A percentile compares a stretch with the other conserved stretches of the same genome.
phyloP scores from a whole-genome alignment of 1,139 yeast genomes.

The Kurtzmaniella quercitrusa region DNA sequence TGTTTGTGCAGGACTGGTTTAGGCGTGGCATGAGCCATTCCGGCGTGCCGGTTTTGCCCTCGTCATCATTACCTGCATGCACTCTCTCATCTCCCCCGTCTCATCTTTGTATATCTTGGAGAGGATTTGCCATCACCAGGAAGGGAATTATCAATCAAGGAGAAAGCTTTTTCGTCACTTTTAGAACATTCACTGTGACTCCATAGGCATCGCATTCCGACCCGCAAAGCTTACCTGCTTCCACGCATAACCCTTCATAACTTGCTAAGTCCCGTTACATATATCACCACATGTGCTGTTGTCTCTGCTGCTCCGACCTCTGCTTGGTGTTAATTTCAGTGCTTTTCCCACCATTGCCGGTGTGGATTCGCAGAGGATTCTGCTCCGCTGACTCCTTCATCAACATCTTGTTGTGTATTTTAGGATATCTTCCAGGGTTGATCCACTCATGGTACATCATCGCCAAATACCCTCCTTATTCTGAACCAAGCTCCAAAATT shows the following conservation, averaged over 20 bases:
- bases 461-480: slow-evolving; percentile 39
- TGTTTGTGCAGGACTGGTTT: no score
- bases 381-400: slow-evolving; percentile 60
- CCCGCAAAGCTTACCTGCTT: no score
- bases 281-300: slow-evolving; percentile 8
- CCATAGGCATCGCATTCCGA: no score
- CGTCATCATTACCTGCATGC: neutral
- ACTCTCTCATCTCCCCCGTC: neutral
- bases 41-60: no score
- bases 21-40: neutral
- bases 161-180: no score
- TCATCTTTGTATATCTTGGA: neutral
- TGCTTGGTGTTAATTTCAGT: slow-evolving; percentile 56
- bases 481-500: slow-evolving; percentile 21
- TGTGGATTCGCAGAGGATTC: slow-evolving; percentile 62
- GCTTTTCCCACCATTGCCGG: slow-evolving; percentile 69
- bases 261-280: no score
- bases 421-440: slow-evolving; percentile 69
- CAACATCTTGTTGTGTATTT: slow-evolving; percentile 51
- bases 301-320: slow-evolving; percentile 43
- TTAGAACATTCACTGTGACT: no score
- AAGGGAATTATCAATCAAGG: no score
- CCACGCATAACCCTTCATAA: no score
- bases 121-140: neutral
- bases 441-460: slow-evolving; percentile 66